Conservation (phyloP, 2,329 filamentous ascomycete species). For the Colletotrichum agaves region DNA sequence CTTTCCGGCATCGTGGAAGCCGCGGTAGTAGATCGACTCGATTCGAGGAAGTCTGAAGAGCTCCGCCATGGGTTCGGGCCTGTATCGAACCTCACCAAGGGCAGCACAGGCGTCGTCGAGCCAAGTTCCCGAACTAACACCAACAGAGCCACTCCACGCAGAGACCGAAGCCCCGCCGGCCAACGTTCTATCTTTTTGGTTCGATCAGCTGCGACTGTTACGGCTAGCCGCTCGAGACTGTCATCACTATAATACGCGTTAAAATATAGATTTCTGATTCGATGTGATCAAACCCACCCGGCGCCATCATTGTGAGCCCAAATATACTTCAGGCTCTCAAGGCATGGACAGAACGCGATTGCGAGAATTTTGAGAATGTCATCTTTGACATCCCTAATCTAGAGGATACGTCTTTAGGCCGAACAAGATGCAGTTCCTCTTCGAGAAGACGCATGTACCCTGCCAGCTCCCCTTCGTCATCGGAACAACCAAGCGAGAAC, state of each 20-base stretch:
- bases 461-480: background rate
- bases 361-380: conserved; percentile 7
- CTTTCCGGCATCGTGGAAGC: background rate
- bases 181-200: background rate
- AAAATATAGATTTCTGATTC: background rate
- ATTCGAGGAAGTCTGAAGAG: conserved; percentile 5
- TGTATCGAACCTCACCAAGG: background rate
- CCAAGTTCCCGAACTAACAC: background rate
- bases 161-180: conserved; percentile 1
- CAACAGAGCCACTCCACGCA: conserved; percentile 8
- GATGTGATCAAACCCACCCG: too few relatives aligned
- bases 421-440: background rate
- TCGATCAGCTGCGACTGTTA: background rate
- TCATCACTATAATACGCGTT: background rate
- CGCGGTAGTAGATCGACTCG: conserved; percentile 1
- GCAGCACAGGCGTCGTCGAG: background rate
- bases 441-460: background rate
- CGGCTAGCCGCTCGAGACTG: background rate
- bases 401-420: background rate
- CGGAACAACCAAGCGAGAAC: background rate
- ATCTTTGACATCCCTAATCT: background rate
- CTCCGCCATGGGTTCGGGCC: background rate
- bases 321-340: conserved; percentile 13
- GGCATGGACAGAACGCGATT: conserved; percentile 6
- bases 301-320: background rate